These are phyloP conservation scores for Oryza australiensis DNA, from an alignment of 176 grass and related monocot genomes.

Conservation along the genomic window DNA sequence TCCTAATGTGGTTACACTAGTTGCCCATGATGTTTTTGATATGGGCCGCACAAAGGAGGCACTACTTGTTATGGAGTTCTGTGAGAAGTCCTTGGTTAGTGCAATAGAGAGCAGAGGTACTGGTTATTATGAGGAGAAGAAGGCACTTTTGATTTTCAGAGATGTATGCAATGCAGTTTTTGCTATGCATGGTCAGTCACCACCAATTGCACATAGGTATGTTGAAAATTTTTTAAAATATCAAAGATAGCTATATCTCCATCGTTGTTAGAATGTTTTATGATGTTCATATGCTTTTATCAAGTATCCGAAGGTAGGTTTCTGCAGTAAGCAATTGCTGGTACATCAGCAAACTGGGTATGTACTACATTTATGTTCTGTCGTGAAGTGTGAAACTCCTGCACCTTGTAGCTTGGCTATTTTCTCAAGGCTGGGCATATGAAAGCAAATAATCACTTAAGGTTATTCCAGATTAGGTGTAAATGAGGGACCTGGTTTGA, in stretches of 20 bases:
- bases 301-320: background rate
- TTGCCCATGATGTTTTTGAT: constrained; percentile 74
- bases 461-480: constrained; percentile 2
- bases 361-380: constrained; percentile 14
- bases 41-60: constrained; percentile 80
- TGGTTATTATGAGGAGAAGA: constrained; percentile 76
- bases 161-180: constrained; percentile 87
- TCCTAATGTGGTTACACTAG: constrained; percentile 66
- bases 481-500: background rate
- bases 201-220: constrained; percentile 87
- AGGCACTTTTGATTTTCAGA: constrained; percentile 71
- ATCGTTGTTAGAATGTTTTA: background rate
- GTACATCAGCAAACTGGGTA: background rate
- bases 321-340: background rate
- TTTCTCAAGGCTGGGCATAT: background rate
- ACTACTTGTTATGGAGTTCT: constrained; percentile 77
- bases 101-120: constrained; percentile 68
- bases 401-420: constrained; percentile 23
- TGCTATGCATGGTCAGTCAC: constrained; percentile 75
- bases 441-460: background rate
- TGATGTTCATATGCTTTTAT: constrained; percentile 26
- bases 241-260: background rate
- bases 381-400: constrained; percentile 2
- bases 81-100: constrained; percentile 67
- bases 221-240: constrained; percentile 4